Evolutionary conservation across 1,284 basidiomycete species (phyloP).

Genomic region (Rhodotorula sp.): DNA sequence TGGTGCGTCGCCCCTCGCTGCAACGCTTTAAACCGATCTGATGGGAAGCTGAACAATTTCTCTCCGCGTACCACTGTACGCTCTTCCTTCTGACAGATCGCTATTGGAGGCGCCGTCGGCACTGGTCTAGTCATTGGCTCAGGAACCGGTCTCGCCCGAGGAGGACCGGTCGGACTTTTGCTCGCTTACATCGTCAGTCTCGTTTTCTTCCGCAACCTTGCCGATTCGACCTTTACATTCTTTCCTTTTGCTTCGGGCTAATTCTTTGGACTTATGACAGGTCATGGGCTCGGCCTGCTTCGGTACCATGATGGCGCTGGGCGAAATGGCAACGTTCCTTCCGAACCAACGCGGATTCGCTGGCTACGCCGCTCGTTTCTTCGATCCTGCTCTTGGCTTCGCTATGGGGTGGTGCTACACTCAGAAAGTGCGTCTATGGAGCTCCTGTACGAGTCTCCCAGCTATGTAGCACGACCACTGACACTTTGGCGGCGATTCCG

Average conservation of each 20-base stretch:
- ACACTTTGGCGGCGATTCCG: no score
- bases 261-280: not conserved
- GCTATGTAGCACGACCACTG: not conserved
- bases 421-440: not conserved
- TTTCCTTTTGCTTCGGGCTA: not conserved
- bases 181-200: constrained; percentile 28
- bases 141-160: constrained; percentile 45
- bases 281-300: constrained; percentile 29
- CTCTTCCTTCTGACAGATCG: not conserved
- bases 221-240: not conserved
- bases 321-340: constrained; percentile 53
- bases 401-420: constrained; percentile 40
- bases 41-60: constrained; percentile 50
- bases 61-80: not conserved
- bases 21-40: constrained; percentile 36
- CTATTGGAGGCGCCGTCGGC: constrained; percentile 60
- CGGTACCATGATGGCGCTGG: constrained; percentile 44
- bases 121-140: constrained; percentile 58
- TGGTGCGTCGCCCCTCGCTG: constrained; percentile 53
- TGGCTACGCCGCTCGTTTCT: constrained; percentile 51
- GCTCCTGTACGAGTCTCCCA: no score
- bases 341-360: constrained; percentile 26
- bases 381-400: constrained; percentile 52
- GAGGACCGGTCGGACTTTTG: constrained; percentile 48
- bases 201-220: not conserved